These are phyloP conservation scores for Colletotrichum horii DNA, from an alignment of 2,329 filamentous ascomycete species.

Conservation along the genomic window DNA sequence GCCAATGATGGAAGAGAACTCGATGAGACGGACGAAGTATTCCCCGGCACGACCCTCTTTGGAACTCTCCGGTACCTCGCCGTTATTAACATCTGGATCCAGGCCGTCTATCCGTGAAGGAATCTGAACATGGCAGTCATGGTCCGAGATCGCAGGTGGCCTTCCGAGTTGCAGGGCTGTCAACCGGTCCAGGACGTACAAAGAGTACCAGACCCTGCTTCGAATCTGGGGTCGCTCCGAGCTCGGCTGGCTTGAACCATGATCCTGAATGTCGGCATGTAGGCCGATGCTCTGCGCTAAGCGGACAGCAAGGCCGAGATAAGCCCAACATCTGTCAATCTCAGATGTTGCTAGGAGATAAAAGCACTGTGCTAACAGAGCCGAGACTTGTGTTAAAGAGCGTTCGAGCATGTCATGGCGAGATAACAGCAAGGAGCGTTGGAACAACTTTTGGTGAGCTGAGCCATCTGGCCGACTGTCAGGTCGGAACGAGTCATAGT, in stretches of 20 bases:
- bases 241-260: background rate
- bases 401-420: background rate
- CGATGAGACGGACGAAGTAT: background rate
- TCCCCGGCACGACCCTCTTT: background rate
- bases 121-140: background rate
- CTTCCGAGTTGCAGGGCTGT: background rate
- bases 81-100: accelerated
- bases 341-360: background rate
- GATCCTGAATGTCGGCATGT: background rate
- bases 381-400: background rate
- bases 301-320: background rate
- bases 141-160: background rate
- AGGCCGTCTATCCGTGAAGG: background rate
- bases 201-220: background rate
- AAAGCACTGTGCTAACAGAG: background rate
- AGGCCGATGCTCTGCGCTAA: background rate
- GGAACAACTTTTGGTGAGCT: background rate
- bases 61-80: accelerated
- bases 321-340: background rate
- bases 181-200: background rate
- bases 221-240: background rate
- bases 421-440: background rate
- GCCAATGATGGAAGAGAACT: background rate
- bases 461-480: background rate
- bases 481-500: background rate